Evolutionary conservation across 2,329 filamentous ascomycete genomes (phyloP).

Genomic region (Teratosphaeria pseudoeucalypti): DNA sequence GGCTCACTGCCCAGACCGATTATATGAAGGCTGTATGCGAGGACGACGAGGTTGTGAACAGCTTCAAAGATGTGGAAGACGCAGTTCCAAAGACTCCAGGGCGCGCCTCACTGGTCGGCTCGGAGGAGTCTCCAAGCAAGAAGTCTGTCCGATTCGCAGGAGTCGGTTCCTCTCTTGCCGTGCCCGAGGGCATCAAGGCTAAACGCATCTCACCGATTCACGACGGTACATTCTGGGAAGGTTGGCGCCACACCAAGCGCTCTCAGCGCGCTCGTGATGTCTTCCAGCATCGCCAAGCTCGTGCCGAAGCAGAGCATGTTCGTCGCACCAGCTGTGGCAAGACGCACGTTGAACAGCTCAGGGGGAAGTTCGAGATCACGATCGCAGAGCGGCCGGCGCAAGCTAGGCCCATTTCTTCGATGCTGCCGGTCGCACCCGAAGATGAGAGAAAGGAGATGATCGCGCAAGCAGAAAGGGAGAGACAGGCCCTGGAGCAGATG

Average conservation of each 20-base stretch:
- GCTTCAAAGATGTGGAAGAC: constrained; percentile 20
- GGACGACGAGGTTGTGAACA: constrained; percentile 19
- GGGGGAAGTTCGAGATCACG: constrained; percentile 74
- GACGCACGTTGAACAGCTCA: constrained; percentile 67
- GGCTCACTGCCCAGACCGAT: constrained; percentile 71
- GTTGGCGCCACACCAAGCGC: constrained; percentile 51
- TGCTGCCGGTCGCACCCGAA: constrained; percentile 29
- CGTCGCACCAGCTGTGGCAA: constrained; percentile 64
- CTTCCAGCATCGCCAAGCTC: constrained; percentile 73
- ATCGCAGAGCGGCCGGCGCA: constrained; percentile 32
- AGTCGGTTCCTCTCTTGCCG: constrained; percentile 2
- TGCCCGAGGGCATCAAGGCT: constrained; percentile 10
- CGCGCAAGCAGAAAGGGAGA: constrained; percentile 55
- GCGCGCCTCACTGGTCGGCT: constrained; percentile 9
- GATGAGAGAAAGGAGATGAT: constrained; percentile 25
- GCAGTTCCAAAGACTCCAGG: constrained; percentile 22
- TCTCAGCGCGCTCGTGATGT: constrained; percentile 56
- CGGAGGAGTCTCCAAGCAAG: constrained; percentile 40
- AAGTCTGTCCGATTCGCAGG: constrained; percentile 62
- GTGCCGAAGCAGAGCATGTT: constrained; percentile 81
- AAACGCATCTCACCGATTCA: constrained; percentile 25
- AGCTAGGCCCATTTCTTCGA: constrained; percentile 35
- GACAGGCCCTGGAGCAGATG: constrained; percentile 65
- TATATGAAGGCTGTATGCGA: constrained; percentile 40
- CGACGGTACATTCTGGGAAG: constrained; percentile 65